Conservation (phyloP, 75 land plant species). For the Sequoiadendron giganteum region DNA sequence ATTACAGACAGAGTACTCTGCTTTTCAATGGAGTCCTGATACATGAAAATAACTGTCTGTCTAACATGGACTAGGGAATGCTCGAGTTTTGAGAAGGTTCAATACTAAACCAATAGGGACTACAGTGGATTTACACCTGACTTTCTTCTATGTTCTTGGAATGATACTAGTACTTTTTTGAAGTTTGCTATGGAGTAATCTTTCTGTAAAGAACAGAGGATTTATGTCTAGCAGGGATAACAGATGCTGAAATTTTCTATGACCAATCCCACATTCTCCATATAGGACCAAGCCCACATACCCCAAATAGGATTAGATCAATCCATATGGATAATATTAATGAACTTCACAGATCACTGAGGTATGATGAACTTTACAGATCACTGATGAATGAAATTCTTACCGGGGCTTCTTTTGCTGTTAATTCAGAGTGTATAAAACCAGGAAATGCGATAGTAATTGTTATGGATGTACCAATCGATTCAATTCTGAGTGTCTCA, state of each 20-base stretch:
- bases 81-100: neutral
- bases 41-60: neutral
- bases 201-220: neutral
- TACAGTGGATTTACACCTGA: neutral
- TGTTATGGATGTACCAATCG: conserved; percentile 15
- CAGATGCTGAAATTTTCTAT: neutral
- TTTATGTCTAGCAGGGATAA: neutral
- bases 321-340: neutral
- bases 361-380: neutral
- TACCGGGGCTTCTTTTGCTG: conserved; percentile 22
- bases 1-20: neutral
- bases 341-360: no score
- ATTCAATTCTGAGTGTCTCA: conserved; percentile 35
- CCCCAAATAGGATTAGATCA: neutral
- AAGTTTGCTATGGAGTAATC: neutral
- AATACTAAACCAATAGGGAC: neutral
- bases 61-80: neutral
- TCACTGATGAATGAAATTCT: neutral
- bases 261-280: neutral
- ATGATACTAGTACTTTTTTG: neutral
- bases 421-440: conserved; percentile 33
- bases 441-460: conserved; percentile 37
- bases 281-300: neutral
- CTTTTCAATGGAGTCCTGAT: neutral
- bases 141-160: neutral